phyloP scores from a whole-genome alignment of 73 alveolate species.

The Paramecium pentaurelia region DNA sequence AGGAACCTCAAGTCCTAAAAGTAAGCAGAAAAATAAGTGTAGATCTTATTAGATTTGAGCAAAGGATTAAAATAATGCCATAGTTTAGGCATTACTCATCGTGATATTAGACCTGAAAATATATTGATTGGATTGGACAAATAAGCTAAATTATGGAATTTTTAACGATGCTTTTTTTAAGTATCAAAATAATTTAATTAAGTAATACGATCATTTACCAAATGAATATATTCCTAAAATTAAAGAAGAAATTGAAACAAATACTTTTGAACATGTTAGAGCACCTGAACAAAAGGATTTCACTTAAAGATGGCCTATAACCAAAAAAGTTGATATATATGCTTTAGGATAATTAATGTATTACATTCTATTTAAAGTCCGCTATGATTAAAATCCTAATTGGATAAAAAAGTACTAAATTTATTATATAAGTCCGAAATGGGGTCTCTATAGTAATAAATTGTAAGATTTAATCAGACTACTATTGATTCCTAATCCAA shows the following conservation, averaged over 20 bases:
- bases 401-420: not conserved
- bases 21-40: not conserved
- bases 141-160: constrained; percentile 50
- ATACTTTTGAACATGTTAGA: constrained; percentile 43
- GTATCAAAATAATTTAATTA: not conserved
- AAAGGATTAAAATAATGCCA: constrained; percentile 43
- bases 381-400: constrained; percentile 6
- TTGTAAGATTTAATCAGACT: not conserved
- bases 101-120: constrained; percentile 60
- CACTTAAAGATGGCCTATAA: not conserved
- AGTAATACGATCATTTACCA: not conserved
- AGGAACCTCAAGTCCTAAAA: not conserved
- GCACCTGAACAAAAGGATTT: constrained; percentile 53
- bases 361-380: constrained; percentile 8
- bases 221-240: not conserved
- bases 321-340: constrained; percentile 51
- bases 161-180: not conserved
- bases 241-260: constrained; percentile 15
- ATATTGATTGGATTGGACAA: constrained; percentile 2
- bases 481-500: not conserved
- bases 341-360: constrained; percentile 50
- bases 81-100: not conserved
- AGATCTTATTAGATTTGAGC: constrained; percentile 39
- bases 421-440: not conserved
- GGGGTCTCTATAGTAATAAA: constrained; percentile 7